These are phyloP conservation scores for Raphanus hybrid DNA, from an alignment of 441 rosid species.

Conservation along the genomic window DNA sequence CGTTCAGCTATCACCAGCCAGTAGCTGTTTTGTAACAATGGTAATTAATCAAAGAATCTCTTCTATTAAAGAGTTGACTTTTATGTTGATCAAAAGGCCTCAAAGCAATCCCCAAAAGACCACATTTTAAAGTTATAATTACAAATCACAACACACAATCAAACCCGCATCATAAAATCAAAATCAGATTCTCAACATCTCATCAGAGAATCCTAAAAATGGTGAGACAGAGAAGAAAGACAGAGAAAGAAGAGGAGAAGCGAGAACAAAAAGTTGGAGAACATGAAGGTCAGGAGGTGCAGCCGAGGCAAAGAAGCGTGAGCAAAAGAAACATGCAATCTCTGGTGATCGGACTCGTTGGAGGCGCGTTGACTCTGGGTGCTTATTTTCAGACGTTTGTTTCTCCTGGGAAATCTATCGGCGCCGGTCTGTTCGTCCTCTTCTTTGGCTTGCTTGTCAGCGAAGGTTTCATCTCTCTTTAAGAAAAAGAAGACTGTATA, in stretches of 20 bases:
- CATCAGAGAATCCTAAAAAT: conserved; percentile 24
- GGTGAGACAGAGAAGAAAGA: conserved; percentile 41
- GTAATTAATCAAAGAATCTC: conserved; percentile 18
- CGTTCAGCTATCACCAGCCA: conserved; percentile 18
- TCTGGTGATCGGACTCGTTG: conserved; percentile 68
- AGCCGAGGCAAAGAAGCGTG: conserved; percentile 6
- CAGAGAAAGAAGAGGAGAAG: conserved; percentile 32
- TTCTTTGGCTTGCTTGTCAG: conserved; percentile 72
- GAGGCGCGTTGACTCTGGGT: conserved; percentile 74
- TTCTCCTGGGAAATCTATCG: conserved; percentile 61
- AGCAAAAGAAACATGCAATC: conserved; percentile 3
- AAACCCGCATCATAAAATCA: conserved; percentile 23
- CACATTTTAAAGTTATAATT: conserved; percentile 27
- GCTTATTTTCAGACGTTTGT: conserved; percentile 73
- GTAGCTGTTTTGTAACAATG: conserved; percentile 14
- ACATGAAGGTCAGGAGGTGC: conserved; percentile 11
- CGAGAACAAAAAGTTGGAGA: conserved; percentile 29
- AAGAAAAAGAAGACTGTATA: not conserved
- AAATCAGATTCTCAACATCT: conserved; percentile 8
- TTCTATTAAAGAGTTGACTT: conserved; percentile 35
- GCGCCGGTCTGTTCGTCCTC: conserved; percentile 67
- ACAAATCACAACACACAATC: conserved; percentile 24
- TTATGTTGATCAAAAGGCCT: conserved; percentile 30
- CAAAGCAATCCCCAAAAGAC: conserved; percentile 35
- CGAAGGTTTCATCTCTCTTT: conserved; percentile 77